Conservation (phyloP, 148 eudicot species). For the Rhododendron henanense region DNA sequence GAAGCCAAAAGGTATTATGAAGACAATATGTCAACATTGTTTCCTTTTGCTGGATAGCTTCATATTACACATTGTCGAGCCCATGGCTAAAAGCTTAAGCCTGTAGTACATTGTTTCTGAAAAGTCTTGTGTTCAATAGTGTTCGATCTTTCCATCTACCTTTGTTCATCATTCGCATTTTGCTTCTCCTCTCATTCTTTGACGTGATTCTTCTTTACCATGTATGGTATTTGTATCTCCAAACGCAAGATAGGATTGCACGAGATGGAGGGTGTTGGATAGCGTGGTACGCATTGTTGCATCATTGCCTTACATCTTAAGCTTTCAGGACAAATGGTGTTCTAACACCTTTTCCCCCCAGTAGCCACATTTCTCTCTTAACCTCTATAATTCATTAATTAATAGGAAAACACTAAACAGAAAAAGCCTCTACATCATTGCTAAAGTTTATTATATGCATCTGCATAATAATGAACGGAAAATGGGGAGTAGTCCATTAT, state of each 20-base stretch:
- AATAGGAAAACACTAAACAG: neutral
- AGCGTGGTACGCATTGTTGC: neutral
- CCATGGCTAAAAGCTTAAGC: neutral
- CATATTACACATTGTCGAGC: neutral
- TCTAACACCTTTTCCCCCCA: neutral
- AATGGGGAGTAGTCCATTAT: neutral
- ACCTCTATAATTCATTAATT: neutral
- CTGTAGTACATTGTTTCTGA: neutral
- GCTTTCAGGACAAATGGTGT: neutral
- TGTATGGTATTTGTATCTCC: neutral
- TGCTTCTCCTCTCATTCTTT: neutral
- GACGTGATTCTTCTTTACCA: neutral
- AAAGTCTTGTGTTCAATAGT: neutral
- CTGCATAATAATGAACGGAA: neutral
- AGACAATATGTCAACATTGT: neutral
- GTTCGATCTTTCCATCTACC: neutral
- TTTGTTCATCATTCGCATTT: neutral
- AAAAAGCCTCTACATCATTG: neutral
- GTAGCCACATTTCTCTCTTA: neutral
- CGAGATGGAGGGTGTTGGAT: neutral
- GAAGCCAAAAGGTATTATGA: neutral
- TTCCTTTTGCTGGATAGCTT: neutral
- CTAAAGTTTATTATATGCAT: neutral
- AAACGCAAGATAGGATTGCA: neutral
- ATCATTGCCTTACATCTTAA: neutral